Evolutionary conservation across 148 eudicot genomes (phyloP).

Genomic region (Cornus kousa): DNA sequence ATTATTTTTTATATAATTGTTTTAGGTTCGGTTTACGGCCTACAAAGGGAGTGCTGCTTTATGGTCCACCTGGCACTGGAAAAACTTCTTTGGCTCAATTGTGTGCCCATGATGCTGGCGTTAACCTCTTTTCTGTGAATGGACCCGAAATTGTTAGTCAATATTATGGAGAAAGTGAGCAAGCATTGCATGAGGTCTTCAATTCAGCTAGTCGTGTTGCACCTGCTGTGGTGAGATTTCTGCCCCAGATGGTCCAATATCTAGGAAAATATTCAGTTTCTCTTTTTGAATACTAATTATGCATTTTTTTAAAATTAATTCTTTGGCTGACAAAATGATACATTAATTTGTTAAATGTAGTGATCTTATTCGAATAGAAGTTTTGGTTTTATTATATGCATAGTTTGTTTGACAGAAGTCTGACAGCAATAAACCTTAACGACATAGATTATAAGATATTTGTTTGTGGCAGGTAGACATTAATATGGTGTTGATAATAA

Average conservation of each 20-base stretch:
- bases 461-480: background rate
- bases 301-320: background rate
- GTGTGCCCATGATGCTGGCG: constrained; percentile 79
- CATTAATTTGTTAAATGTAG: background rate
- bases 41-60: constrained; percentile 93
- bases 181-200: constrained; percentile 74
- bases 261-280: background rate
- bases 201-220: constrained; percentile 68
- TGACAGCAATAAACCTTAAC: background rate
- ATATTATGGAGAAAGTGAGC: constrained; percentile 84
- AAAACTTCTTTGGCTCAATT: constrained; percentile 81
- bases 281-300: background rate
- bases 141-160: constrained; percentile 86
- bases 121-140: constrained; percentile 71
- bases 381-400: too few relatives aligned
- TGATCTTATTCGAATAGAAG: background rate
- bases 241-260: background rate
- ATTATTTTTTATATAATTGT: constrained; percentile 13
- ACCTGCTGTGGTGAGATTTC: constrained; percentile 83
- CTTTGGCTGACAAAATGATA: constrained; percentile 7
- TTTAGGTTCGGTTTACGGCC: constrained; percentile 77
- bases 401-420: background rate
- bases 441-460: background rate
- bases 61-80: constrained; percentile 97
- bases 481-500: background rate